phyloP scores from a whole-genome alignment of 2,329 filamentous ascomycete genomes.

The Colletotrichum siamense region DNA sequence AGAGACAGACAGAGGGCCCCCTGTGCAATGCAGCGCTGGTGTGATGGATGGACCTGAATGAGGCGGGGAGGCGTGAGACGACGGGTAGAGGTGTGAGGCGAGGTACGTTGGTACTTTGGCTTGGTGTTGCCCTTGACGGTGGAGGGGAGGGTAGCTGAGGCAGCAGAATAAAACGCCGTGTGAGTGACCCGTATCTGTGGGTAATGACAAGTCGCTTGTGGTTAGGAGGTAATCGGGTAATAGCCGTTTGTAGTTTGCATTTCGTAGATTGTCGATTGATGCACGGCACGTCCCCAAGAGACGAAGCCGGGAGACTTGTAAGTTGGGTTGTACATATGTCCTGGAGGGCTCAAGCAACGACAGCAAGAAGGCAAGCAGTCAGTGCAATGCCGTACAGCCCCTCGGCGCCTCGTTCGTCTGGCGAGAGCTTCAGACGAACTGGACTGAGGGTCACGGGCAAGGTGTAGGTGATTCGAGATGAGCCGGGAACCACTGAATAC shows the following conservation, averaged over 20 bases:
- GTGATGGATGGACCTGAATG: background rate
- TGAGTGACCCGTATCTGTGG: constrained; percentile 6
- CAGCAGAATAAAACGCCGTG: constrained; percentile 11
- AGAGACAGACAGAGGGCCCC: background rate
- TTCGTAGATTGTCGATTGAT: background rate
- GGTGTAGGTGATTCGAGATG: background rate
- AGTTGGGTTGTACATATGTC: too few relatives aligned
- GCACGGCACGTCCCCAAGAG: constrained; percentile 9
- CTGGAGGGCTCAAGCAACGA: background rate
- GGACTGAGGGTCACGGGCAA: background rate
- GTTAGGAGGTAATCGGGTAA: background rate
- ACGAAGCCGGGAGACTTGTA: background rate
- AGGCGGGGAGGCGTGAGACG: background rate
- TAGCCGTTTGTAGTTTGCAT: background rate
- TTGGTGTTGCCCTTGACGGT: background rate
- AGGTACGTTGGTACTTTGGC: background rate
- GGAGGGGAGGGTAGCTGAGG: constrained; percentile 13
- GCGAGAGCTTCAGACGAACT: background rate
- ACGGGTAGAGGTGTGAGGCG: background rate
- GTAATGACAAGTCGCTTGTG: constrained; percentile 1
- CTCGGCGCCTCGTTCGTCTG: constrained; percentile 15
- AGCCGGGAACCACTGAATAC: background rate
- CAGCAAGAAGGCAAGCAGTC: background rate
- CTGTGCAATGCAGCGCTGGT: background rate
- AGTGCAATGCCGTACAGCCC: constrained; percentile 5